These are phyloP conservation scores for Metschnikowia shivogae DNA, from an alignment of 805 yeast genomes.

Conservation along the genomic window DNA sequence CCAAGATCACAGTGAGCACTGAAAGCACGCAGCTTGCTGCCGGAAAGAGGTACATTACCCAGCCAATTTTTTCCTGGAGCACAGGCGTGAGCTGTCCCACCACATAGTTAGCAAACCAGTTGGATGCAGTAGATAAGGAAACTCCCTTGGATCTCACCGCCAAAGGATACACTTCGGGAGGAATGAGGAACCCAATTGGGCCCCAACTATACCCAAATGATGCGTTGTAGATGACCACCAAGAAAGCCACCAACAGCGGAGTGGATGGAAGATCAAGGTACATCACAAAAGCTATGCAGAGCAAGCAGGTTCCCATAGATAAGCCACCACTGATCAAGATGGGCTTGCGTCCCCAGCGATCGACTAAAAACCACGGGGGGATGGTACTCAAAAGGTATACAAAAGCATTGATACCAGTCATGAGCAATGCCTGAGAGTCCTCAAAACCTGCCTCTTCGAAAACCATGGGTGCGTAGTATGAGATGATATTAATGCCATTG, in stretches of 20 bases:
- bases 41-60: conserved; percentile 42
- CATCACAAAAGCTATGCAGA: conserved; percentile 32
- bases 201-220: conserved; percentile 46
- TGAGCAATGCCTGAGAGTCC: conserved; percentile 37
- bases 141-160: conserved; percentile 43
- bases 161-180: conserved; percentile 43
- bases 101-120: conserved; percentile 43
- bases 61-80: conserved; percentile 35
- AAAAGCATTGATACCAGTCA: conserved; percentile 42
- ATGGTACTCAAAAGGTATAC: conserved; percentile 38
- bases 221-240: conserved; percentile 41
- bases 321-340: conserved; percentile 39
- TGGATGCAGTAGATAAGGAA: conserved; percentile 41
- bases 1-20: conserved; percentile 29
- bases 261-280: conserved; percentile 29
- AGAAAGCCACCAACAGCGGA: conserved; percentile 36
- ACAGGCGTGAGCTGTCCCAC: conserved; percentile 45
- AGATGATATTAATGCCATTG: conserved; percentile 54
- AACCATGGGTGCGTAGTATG: conserved; percentile 56
- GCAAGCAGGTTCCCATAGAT: conserved; percentile 36
- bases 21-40: conserved; percentile 35
- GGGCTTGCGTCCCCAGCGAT: conserved; percentile 44
- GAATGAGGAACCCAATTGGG: conserved; percentile 42
- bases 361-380: conserved; percentile 45
- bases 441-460: conserved; percentile 46